Percentiles rank a stretch among this genome's conserved stretches.
These are phyloP conservation scores for Onygenales sp. DNA, from an alignment of 2,329 filamentous ascomycete genomes.

Conservation along the genomic window DNA sequence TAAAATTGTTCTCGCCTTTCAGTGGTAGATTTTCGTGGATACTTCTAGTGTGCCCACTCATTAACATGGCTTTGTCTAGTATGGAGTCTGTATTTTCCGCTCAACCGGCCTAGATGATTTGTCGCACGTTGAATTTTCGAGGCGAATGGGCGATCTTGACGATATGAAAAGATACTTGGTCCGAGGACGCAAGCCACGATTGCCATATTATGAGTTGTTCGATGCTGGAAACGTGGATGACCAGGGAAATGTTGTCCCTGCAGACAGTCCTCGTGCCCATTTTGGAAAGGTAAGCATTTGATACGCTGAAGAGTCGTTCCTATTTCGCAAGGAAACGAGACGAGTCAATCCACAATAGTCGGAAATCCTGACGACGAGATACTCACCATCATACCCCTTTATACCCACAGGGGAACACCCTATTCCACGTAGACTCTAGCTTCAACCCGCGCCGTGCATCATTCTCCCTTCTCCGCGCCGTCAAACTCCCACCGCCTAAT, in stretches of 20 bases:
- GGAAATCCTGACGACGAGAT: not conserved
- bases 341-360: not conserved
- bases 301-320: not conserved
- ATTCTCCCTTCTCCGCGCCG: conserved; percentile 44
- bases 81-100: not conserved
- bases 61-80: not conserved
- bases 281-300: not conserved
- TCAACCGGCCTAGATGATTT: conserved; percentile 7
- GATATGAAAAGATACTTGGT: conserved; percentile 2
- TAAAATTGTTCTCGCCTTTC: not conserved
- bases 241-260: conserved; percentile 35
- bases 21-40: too few relatives aligned
- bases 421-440: conserved; percentile 48
- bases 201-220: conserved; percentile 44
- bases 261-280: conserved; percentile 16
- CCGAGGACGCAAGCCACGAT: conserved; percentile 37
- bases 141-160: conserved; percentile 12
- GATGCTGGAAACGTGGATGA: conserved; percentile 48
- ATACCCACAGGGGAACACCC: conserved; percentile 33
- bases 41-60: not conserved
- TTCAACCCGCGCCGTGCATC: conserved; percentile 47
- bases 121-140: conserved; percentile 11
- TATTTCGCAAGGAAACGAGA: not conserved
- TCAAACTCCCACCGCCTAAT: conserved; percentile 38
- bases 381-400: not conserved